Percentiles rank a stretch among this genome's conserved stretches.
These are phyloP conservation scores for Dothistroma septosporum DNA, from an alignment of 2,329 filamentous ascomycete species.

Conservation along the genomic window DNA sequence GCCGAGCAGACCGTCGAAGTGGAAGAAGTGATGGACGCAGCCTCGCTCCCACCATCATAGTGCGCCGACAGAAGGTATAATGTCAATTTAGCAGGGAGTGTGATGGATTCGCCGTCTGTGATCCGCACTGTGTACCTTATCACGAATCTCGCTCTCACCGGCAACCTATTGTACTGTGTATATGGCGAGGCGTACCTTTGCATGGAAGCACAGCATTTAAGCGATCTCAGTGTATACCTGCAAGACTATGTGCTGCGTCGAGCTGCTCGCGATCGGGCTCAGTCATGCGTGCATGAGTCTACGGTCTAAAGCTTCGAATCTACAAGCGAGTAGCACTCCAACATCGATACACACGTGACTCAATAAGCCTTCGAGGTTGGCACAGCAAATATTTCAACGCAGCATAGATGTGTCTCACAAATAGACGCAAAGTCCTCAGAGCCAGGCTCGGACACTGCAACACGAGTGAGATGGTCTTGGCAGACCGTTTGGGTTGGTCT, in stretches of 20 bases:
- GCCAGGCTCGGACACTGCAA: constrained; percentile 78
- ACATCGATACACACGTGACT: no score
- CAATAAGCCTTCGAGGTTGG: not conserved
- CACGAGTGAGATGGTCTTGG: constrained; percentile 87
- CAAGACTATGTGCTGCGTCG: no score
- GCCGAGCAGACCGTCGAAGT: constrained; percentile 81
- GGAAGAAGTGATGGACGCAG: constrained; percentile 90
- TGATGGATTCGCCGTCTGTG: not conserved
- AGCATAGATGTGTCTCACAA: constrained; percentile 35
- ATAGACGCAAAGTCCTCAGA: constrained; percentile 85
- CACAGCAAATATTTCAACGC: not conserved
- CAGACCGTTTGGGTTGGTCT: constrained; percentile 73
- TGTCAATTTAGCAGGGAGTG: constrained; percentile 8
- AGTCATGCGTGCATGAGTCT: no score
- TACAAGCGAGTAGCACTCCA: no score
- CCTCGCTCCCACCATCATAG: constrained; percentile 70
- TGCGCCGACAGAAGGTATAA: not conserved
- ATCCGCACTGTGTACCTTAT: not conserved
- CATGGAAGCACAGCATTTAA: not conserved
- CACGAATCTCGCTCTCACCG: not conserved
- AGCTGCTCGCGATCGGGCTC: no score
- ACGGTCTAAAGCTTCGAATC: no score
- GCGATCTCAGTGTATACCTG: no score
- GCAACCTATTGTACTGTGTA: not conserved
- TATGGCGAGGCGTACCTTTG: not conserved